Conservation (phyloP, 208 protist species). For the Wallacemonas sp. region DNA sequence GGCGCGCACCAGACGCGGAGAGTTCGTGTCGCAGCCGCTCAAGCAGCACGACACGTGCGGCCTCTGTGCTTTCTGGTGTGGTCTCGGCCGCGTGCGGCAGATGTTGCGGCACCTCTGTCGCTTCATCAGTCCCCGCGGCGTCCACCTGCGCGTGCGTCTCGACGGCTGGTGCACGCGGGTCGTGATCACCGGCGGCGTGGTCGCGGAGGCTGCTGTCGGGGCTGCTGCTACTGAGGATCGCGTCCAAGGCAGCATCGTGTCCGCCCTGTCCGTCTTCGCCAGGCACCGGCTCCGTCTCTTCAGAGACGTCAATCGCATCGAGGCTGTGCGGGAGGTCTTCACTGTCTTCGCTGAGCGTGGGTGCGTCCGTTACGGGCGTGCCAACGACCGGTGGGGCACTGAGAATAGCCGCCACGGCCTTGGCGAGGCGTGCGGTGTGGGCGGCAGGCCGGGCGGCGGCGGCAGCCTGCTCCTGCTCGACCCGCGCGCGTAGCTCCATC, state of each 20-base stretch:
- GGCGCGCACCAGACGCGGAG: conserved; percentile 13
- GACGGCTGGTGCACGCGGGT: too few relatives aligned
- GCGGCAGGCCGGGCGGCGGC: conserved; percentile 6
- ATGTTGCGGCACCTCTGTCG: neutral
- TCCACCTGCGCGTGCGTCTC: too few relatives aligned
- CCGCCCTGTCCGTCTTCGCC: neutral
- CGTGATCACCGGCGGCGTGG: neutral
- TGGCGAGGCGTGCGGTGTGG: neutral
- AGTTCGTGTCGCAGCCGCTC: conserved; percentile 24
- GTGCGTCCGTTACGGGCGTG: too few relatives aligned
- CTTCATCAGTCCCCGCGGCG: too few relatives aligned
- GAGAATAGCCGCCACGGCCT: neutral
- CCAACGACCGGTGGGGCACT: neutral
- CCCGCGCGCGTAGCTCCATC: conserved; percentile 4
- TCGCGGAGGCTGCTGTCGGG: neutral
- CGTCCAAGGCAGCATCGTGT: neutral
- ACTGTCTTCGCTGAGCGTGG: neutral
- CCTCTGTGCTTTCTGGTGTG: neutral
- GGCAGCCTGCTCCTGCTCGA: conserved; percentile 12
- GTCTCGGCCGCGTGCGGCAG: neutral
- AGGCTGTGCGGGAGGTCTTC: neutral
- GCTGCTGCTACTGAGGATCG: conserved; percentile 3
- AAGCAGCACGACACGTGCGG: neutral
- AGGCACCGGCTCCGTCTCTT: neutral
- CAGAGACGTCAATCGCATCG: neutral